Base-by-base conservation (phyloP, 1,284 basidiomycete genomes). In the Phlebopus sp. region DNA sequence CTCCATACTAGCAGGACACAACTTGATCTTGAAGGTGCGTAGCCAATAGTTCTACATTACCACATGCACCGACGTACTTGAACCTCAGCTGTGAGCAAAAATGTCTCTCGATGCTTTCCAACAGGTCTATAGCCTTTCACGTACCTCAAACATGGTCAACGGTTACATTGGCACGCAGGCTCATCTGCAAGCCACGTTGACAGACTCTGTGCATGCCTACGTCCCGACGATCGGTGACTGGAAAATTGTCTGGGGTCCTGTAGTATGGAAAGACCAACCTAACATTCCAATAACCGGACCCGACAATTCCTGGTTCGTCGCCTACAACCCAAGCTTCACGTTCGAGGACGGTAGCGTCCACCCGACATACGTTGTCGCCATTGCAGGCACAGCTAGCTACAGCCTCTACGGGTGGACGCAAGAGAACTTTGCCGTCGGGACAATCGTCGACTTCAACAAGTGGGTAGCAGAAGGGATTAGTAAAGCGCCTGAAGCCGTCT, bases 101-200 rank as follows among this genome's bases (percentile, higher is more conserved):
- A 57, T 59, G 55, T 18, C 52, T 8, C 37, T 50, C 31, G 46
- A 62, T 25, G 37, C 53, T 30, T 62, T 59, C 31, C 56, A 62
- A 42, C 52, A 60, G 30, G 45, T 50, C n/a, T 48, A 50, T 21
- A 15, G 21, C 3, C 23, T 62, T 21, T 53, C 58, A 5, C 6
- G 45, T 10, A 5, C 35, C 21, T 34, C 48, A 30, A 50, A 50
- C 25, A 1, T 31, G 3, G 34, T 51, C 44, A 42, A 42, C 17
- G 6, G 8, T 19, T 0, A 3, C 3, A 42, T 47, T 5, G 46
- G 41, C 8, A 37, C 36, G 5, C 46, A 44, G 19, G 0, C 17
- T 9, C 10, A 5, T 37, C 49, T 58, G 31, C 50, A 48, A 35
- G 8, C 9, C 5, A 4, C 5, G 5, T 44, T 58, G 17, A 36